Base-by-base conservation (phyloP, 768 basidiomycete species). In the Hypsizygus marmoreus region DNA sequence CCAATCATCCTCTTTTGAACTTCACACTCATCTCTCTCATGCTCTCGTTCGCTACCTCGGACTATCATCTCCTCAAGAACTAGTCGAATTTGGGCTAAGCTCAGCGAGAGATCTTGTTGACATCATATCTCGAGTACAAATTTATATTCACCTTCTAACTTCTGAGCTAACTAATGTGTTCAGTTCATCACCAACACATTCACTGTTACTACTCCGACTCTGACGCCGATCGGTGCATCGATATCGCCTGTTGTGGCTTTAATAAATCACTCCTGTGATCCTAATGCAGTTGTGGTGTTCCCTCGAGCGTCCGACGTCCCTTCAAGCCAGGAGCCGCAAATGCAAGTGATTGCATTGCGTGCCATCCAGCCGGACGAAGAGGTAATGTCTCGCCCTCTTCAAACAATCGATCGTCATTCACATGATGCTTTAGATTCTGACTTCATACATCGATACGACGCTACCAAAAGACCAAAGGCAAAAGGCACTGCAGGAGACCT, bases 131-230 rank as follows among this genome's bases (percentile, higher is more conserved):
- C 73, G 80, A 43, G 90, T 90, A 55, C 29, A 79, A 65, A 26
- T 4, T 19, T 31, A 13, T 53, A 23, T 36, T 31, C 22, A 29
- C 23, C 26, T 25, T 41, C 14, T 10, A 40, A 31, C 19, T 20
- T 7, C 17, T 28, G 6, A 26, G 16, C 35, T 26, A 40, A 29
- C 28, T 57, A 55, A 12, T 39, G 37, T 24, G 5, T 20, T 16
- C 51, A 98, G 94, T 94, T 97, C 61, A 80, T 82, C 8, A 89
- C 91, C 6, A 99, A 99, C 62, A 86, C 95, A 0, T 89, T 97
- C 59, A 87, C 94, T 0, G 68, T 97, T 8, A 86, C 92, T 1
- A 79, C 86, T 0, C 82, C 88, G 0, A 77, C 88, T 4, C 71
- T 98, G 12, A 77, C 81, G 2, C 87, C 94, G 0, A 72, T 97